Evolutionary conservation across 140 eudicot species (phyloP).

Genomic region (Senecio squalidus): DNA sequence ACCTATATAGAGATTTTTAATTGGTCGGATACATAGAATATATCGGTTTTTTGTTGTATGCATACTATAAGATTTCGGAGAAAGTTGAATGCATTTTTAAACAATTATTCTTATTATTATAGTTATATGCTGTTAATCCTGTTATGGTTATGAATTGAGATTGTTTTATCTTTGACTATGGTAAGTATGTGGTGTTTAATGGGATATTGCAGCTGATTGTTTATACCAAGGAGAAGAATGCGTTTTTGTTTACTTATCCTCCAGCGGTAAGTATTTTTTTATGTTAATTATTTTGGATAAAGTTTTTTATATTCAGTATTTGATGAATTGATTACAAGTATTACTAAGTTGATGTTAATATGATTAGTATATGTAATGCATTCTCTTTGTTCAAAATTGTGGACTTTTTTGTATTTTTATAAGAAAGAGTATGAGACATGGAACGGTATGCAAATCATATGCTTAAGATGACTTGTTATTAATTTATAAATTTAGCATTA

Average conservation of each 20-base stretch:
- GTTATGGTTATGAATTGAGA: not conserved
- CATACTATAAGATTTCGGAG: too few species aligned
- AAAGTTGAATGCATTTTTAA: too few species aligned
- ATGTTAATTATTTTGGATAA: not conserved
- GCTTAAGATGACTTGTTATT: not conserved
- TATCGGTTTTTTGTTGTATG: too few species aligned
- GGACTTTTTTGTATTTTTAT: too few species aligned
- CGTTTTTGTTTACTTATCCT: constrained; percentile 82
- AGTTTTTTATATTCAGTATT: not conserved
- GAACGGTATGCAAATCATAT: too few species aligned
- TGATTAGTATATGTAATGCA: not conserved
- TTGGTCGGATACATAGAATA: too few species aligned
- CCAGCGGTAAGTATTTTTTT: constrained; percentile 55
- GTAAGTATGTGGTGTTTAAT: constrained; percentile 72
- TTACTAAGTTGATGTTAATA: too few species aligned
- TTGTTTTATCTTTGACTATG: constrained; percentile 63
- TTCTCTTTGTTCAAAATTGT: not conserved
- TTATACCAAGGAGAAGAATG: constrained; percentile 86
- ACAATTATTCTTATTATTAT: too few species aligned
- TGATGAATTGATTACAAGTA: not conserved
- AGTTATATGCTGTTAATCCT: not conserved
- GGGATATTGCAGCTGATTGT: constrained; percentile 83
- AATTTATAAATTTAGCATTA: not conserved
- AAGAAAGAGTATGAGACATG: too few species aligned
- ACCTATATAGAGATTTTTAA: too few species aligned